A percentile compares a stretch with the other conserved stretches of the same genome.
phyloP scores from a whole-genome alignment of 202 grass and related monocot species.

The Cymbopogon flexuosus region DNA sequence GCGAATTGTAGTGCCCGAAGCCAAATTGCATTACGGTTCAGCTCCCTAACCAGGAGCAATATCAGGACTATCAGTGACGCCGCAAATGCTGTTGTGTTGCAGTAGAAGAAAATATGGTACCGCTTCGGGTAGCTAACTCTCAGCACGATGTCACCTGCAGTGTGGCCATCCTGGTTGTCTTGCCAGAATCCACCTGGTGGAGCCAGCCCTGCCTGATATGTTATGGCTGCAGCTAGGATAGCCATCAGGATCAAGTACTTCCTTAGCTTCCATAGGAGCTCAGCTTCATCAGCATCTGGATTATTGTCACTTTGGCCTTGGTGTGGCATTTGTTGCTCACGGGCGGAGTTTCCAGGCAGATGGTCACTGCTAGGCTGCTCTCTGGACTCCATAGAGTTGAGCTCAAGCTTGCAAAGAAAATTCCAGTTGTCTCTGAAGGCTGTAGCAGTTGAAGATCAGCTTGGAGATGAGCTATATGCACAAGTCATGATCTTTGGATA shows the following conservation, averaged over 20 bases:
- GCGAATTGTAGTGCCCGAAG: slow-evolving; percentile 34
- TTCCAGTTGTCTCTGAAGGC: neutral
- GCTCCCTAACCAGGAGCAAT: slow-evolving; percentile 37
- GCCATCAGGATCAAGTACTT: slow-evolving; percentile 55
- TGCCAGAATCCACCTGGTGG: slow-evolving; percentile 62
- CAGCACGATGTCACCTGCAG: slow-evolving; percentile 38
- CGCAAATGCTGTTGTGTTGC: slow-evolving; percentile 46
- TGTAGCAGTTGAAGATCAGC: neutral
- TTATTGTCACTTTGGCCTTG: neutral
- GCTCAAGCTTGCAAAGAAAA: neutral
- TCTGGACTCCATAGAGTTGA: slow-evolving; percentile 16
- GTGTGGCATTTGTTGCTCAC: neutral
- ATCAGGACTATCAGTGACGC: slow-evolving; percentile 48
- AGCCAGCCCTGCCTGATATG: slow-evolving; percentile 50
- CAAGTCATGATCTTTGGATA: neutral
- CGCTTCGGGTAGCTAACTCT: neutral
- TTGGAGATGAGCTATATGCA: neutral
- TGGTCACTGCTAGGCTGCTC: neutral
- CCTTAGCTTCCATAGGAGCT: slow-evolving; percentile 44
- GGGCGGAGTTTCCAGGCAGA: neutral
- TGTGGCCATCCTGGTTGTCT: neutral
- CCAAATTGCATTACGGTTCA: slow-evolving; percentile 14
- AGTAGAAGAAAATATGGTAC: slow-evolving; percentile 54
- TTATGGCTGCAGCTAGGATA: slow-evolving; percentile 51
- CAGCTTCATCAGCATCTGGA: neutral